A percentile compares a stretch with the other conserved stretches of the same genome.
phyloP scores from a whole-genome alignment of 176 grass and related monocot genomes.

The Urochloa ruziziensis region DNA sequence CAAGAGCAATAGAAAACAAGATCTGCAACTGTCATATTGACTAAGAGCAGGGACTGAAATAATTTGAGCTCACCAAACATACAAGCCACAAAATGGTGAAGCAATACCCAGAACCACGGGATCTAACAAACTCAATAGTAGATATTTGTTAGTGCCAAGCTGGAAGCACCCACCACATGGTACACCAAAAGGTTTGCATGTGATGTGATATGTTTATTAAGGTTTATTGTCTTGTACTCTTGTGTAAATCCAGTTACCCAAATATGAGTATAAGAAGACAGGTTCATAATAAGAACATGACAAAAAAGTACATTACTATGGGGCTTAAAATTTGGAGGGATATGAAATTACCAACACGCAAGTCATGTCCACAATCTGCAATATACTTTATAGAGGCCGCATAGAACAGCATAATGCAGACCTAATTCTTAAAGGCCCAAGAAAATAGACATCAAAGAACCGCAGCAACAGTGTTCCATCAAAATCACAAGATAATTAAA shows the following conservation, averaged over 20 bases:
- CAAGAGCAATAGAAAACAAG: slow-evolving; percentile 13
- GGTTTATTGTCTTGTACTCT: background rate
- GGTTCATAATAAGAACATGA: background rate
- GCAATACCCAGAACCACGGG: slow-evolving; percentile 9
- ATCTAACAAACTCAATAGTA: slow-evolving; percentile 35
- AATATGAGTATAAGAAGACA: background rate
- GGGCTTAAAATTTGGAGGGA: slow-evolving; percentile 4
- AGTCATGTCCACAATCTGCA: background rate
- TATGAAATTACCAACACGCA: background rate
- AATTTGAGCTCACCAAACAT: slow-evolving; percentile 36
- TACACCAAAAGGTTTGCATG: slow-evolving; percentile 33
- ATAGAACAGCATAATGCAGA: slow-evolving; percentile 2
- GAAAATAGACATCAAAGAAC: background rate
- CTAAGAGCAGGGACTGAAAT: slow-evolving; percentile 4
- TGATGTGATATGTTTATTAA: slow-evolving; percentile 23
- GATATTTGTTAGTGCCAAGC: slow-evolving; percentile 12
- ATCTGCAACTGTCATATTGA: slow-evolving; percentile 12
- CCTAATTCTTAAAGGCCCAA: slow-evolving; percentile 6
- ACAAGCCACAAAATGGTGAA: slow-evolving; percentile 10
- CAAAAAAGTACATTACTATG: background rate
- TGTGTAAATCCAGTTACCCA: slow-evolving; percentile 10
- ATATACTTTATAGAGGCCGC: background rate
- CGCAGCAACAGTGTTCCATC: background rate
- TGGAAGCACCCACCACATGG: slow-evolving; percentile 35
- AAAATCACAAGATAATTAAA: background rate